phyloP scores from a whole-genome alignment of 1,284 basidiomycete genomes.

The Cryptococcus sp. region DNA sequence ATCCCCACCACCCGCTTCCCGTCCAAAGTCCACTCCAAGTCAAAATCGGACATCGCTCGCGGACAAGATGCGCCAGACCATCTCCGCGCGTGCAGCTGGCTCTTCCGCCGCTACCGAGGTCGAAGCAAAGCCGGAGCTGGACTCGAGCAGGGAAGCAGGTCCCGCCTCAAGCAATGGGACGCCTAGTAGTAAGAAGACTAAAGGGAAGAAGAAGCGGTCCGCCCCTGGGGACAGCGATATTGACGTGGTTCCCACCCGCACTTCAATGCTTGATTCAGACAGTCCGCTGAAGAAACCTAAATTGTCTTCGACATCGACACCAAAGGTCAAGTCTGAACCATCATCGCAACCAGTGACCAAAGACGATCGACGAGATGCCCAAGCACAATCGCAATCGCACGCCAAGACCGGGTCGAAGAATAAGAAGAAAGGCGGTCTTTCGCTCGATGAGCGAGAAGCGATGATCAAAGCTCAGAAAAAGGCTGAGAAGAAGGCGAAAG shows the following conservation, averaged over 20 bases:
- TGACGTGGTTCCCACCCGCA: background rate
- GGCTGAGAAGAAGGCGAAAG: conserved; percentile 15
- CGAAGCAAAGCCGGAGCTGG: background rate
- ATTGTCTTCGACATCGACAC: background rate
- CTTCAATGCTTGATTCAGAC: background rate
- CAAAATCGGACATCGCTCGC: conserved; percentile 7
- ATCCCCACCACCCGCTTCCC: conserved; percentile 13
- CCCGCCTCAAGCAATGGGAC: conserved; percentile 2
- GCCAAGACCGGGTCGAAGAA: background rate
- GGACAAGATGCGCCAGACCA: conserved; percentile 17
- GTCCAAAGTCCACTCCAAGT: background rate
- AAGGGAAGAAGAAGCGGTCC: conserved; percentile 3
- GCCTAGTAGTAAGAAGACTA: conserved; percentile 11
- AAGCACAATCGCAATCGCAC: background rate
- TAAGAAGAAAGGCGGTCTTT: background rate
- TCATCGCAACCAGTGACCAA: background rate
- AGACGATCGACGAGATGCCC: background rate
- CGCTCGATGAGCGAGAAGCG: conserved; percentile 18
- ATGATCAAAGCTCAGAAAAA: conserved; percentile 21
- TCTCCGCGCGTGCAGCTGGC: background rate
- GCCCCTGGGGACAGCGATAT: background rate
- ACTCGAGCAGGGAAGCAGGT: background rate
- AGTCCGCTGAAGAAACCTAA: background rate
- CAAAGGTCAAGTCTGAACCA: background rate
- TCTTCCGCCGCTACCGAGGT: background rate